Evolutionary conservation across 2,329 filamentous ascomycete genomes (phyloP).

Genomic region (Pezicula carpinea): DNA sequence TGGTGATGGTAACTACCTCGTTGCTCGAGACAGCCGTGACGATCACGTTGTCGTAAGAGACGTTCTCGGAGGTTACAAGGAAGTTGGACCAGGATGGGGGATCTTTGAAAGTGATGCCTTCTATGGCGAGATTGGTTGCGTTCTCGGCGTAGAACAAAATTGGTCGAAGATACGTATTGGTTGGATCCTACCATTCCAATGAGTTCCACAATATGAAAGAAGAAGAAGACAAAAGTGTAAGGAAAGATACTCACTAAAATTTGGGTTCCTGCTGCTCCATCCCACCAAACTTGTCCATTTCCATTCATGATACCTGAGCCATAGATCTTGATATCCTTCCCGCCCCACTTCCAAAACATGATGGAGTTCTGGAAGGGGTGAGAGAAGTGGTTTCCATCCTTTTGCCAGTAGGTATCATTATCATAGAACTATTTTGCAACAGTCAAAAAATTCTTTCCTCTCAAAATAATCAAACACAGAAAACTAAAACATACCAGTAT

Average conservation of each 20-base stretch:
- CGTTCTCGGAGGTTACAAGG: constrained; percentile 50
- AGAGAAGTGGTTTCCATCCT: constrained; percentile 39
- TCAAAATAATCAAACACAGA: not conserved
- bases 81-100: constrained; percentile 63
- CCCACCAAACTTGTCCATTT: constrained; percentile 20
- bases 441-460: not conserved
- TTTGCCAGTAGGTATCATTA: constrained; percentile 63
- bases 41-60: constrained; percentile 48
- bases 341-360: constrained; percentile 61
- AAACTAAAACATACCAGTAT: constrained; percentile 34
- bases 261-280: constrained; percentile 30
- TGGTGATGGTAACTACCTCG: too few species aligned
- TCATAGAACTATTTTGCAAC: constrained; percentile 53
- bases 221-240: not conserved
- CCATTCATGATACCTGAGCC: constrained; percentile 39
- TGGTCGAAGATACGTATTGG: constrained; percentile 52
- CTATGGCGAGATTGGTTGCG: constrained; percentile 50
- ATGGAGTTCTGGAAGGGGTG: constrained; percentile 49
- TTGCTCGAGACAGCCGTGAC: constrained; percentile 50
- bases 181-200: constrained; percentile 33
- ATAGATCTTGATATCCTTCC: constrained; percentile 55
- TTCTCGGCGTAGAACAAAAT: constrained; percentile 59
- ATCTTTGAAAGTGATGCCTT: constrained; percentile 55
- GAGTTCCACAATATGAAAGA: constrained; percentile 3
- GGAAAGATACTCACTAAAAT: constrained; percentile 33